Percentiles rank a stretch among this genome's conserved stretches.
Evolutionary conservation across 179 eudicot genomes (phyloP).

Genomic region (Beta corolliflora): DNA sequence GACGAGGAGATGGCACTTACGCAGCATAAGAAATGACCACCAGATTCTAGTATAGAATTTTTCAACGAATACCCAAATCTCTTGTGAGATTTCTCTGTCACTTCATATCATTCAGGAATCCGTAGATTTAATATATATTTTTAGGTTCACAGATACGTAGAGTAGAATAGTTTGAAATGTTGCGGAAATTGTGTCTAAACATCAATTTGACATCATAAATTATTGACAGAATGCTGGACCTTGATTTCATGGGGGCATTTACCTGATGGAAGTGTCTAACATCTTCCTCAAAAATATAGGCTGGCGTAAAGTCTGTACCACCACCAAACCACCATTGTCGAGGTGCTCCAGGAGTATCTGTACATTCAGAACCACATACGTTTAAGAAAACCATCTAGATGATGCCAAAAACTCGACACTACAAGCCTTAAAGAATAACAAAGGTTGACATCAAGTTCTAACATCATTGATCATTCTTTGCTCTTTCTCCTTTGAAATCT

Average conservation of each 20-base stretch:
- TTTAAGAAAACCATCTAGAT: conserved; percentile 46
- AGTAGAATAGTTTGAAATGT: background rate
- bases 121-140: background rate
- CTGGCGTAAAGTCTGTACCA: conserved; percentile 94
- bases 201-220: background rate
- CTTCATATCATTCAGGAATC: background rate
- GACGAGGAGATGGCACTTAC: background rate
- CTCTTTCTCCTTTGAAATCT: background rate
- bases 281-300: conserved; percentile 96
- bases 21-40: background rate
- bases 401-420: background rate
- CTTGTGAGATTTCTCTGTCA: background rate
- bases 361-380: conserved; percentile 35
- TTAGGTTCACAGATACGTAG: background rate
- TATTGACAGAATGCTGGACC: background rate
- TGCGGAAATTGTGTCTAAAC: background rate
- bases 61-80: background rate
- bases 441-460: background rate
- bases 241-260: conserved; percentile 25
- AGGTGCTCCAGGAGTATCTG: conserved; percentile 96
- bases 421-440: background rate
- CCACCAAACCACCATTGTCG: conserved; percentile 99
- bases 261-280: conserved; percentile 96
- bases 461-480: background rate
- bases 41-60: background rate